Conservation (phyloP, 768 basidiomycete genomes). For the Phanerochaete carnosa region DNA sequence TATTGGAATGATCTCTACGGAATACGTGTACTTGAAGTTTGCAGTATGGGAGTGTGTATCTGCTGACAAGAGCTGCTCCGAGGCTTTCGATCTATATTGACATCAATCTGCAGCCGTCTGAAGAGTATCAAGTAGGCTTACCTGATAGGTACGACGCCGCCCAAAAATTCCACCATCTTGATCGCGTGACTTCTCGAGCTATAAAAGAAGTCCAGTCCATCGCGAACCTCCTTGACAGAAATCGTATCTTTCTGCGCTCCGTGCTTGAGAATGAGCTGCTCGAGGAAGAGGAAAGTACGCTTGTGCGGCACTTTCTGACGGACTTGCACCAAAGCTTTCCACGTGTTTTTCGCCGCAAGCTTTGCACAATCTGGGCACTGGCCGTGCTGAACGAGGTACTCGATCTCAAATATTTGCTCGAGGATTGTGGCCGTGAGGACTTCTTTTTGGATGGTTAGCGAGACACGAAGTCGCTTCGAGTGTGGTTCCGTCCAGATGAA, state of each 20-base stretch:
- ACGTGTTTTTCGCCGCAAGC: conserved; percentile 97
- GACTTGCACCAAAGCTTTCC: conserved; percentile 98
- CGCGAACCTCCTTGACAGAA: conserved; percentile 86
- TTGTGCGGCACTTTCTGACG: conserved; percentile 98
- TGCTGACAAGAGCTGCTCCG: conserved; percentile 90
- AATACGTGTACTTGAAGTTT: conserved; percentile 97
- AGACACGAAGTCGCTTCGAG: conserved; percentile 87
- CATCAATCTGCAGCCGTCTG: conserved; percentile 4
- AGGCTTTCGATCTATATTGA: conserved; percentile 74
- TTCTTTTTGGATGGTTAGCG: conserved; percentile 98
- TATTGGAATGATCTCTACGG: conserved; percentile 93
- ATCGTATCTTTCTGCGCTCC: conserved; percentile 96
- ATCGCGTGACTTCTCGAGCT: conserved; percentile 85
- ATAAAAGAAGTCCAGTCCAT: conserved; percentile 98
- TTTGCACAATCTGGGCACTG: conserved; percentile 94
- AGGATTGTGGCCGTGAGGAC: conserved; percentile 92
- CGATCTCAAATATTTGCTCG: conserved; percentile 96
- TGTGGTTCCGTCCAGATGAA: conserved; percentile 99
- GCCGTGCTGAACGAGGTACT: conserved; percentile 90
- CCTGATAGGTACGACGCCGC: conserved; percentile 85
- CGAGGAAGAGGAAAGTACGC: conserved; percentile 94
- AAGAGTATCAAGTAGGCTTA: conserved; percentile 34
- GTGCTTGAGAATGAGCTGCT: conserved; percentile 96
- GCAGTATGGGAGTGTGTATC: conserved; percentile 92
- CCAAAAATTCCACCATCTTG: conserved; percentile 95